These are phyloP conservation scores for Zychaea mexicana DNA, from an alignment of 371 early-diverging fungal genomes.

Conservation along the genomic window DNA sequence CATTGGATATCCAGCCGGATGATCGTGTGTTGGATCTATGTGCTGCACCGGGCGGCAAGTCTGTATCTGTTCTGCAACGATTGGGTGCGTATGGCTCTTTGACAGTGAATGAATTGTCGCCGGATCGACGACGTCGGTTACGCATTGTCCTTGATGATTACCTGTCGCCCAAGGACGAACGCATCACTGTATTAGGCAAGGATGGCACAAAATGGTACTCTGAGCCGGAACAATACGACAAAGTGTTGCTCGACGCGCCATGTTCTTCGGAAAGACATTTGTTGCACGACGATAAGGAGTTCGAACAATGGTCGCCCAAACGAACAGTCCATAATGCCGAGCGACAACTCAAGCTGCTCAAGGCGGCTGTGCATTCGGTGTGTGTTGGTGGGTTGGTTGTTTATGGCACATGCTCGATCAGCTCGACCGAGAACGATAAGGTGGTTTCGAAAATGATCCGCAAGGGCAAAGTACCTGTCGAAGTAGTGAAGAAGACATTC, in stretches of 20 bases:
- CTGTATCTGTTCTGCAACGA: constrained; percentile 53
- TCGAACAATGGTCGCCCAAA: constrained; percentile 54
- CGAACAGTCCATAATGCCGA: constrained; percentile 55
- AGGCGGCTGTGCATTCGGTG: constrained; percentile 61
- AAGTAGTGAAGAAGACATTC: constrained; percentile 40
- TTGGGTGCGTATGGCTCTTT: constrained; percentile 47
- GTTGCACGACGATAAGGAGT: constrained; percentile 54
- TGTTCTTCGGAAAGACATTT: constrained; percentile 77
- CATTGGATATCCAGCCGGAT: constrained; percentile 60
- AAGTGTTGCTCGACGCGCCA: constrained; percentile 79
- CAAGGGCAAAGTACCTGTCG: constrained; percentile 43
- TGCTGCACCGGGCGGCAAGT: constrained; percentile 80
- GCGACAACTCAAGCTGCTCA: constrained; percentile 59
- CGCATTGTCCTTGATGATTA: constrained; percentile 61
- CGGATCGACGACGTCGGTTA: constrained; percentile 57
- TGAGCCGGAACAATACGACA: constrained; percentile 56
- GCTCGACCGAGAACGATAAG: constrained; percentile 70
- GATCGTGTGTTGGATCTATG: constrained; percentile 85
- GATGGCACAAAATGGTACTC: constrained; percentile 56
- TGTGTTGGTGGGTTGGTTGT: constrained; percentile 64
- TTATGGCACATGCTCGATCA: constrained; percentile 77
- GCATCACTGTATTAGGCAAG: constrained; percentile 53
- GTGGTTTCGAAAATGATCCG: constrained; percentile 56
- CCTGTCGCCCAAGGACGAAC: constrained; percentile 46
- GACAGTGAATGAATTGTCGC: constrained; percentile 57